Conservation (phyloP, 495 filamentous ascomycete species). For the Hyaloscypha finlandica region DNA sequence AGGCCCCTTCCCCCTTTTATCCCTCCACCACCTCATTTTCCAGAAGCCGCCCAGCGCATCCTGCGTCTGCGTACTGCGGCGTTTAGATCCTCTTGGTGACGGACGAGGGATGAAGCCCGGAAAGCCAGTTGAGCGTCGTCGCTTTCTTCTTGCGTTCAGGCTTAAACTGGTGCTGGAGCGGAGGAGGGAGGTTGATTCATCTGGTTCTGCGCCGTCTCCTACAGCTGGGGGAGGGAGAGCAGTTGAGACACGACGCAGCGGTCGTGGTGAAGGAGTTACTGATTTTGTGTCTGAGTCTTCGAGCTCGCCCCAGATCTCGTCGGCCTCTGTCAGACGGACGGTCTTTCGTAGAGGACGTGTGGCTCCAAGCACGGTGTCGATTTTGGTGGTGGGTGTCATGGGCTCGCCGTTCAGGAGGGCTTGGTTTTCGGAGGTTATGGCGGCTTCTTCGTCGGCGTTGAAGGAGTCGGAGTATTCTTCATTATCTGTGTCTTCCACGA, state of each 20-base stretch:
- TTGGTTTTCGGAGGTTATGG: constrained; percentile 38
- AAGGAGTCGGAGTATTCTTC: constrained; percentile 49
- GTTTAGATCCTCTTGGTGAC: constrained; percentile 15
- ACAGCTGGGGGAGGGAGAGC: not conserved
- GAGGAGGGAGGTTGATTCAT: constrained; percentile 33
- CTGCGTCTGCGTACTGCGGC: constrained; percentile 23
- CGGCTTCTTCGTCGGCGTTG: constrained; percentile 45
- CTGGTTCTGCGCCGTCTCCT: constrained; percentile 33
- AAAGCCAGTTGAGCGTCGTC: constrained; percentile 55
- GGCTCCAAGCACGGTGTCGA: constrained; percentile 32
- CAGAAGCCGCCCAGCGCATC: constrained; percentile 29
- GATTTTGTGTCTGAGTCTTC: constrained; percentile 53
- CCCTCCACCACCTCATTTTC: constrained; percentile 35
- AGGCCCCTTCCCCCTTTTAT: constrained; percentile 19
- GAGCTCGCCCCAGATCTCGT: constrained; percentile 69
- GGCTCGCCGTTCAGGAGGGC: constrained; percentile 46
- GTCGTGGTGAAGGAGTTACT: constrained; percentile 33
- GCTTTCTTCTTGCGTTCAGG: constrained; percentile 16
- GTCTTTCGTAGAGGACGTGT: constrained; percentile 40
- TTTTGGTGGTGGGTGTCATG: constrained; percentile 42
- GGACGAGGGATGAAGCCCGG: constrained; percentile 51
- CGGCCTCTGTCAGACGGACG: constrained; percentile 53
- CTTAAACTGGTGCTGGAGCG: constrained; percentile 10
- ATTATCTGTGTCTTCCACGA: constrained; percentile 65
- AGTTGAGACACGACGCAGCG: constrained; percentile 22